Conservation (phyloP, 208 protist species). For the Wallacemonas sp. region DNA sequence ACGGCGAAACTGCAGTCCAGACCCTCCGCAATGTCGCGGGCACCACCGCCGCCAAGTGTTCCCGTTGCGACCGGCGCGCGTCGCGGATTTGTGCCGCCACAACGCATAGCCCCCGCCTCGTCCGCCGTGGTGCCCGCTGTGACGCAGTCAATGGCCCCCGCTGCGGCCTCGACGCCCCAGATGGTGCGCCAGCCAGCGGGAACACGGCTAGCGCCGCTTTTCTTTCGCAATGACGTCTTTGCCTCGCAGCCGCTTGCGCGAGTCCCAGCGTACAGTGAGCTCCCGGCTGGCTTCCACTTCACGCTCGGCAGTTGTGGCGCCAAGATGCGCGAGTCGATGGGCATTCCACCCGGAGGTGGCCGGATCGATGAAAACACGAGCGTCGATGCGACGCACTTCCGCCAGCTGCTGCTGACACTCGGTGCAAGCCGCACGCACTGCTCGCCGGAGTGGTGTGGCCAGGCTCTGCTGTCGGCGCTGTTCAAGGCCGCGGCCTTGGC, state of each 20-base stretch:
- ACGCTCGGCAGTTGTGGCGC: neutral
- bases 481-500: constrained; percentile 27
- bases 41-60: neutral
- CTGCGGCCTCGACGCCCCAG: neutral
- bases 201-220: neutral
- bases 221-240: constrained; percentile 4
- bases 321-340: constrained; percentile 15
- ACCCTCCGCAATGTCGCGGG: too few species aligned
- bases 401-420: constrained; percentile 44
- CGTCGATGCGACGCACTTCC: constrained; percentile 30
- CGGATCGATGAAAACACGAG: neutral
- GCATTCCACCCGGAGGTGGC: neutral
- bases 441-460: constrained; percentile 53
- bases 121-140: neutral
- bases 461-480: constrained; percentile 50
- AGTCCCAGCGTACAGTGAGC: neutral
- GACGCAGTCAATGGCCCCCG: neutral
- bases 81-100: constrained; percentile 6
- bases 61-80: neutral
- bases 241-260: neutral
- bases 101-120: constrained; percentile 1
- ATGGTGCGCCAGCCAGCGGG: neutral
- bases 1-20: too few species aligned
- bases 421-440: constrained; percentile 41
- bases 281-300: constrained; percentile 19